phyloP scores from a whole-genome alignment of 768 basidiomycete species.

The Polyporus arcularius region DNA sequence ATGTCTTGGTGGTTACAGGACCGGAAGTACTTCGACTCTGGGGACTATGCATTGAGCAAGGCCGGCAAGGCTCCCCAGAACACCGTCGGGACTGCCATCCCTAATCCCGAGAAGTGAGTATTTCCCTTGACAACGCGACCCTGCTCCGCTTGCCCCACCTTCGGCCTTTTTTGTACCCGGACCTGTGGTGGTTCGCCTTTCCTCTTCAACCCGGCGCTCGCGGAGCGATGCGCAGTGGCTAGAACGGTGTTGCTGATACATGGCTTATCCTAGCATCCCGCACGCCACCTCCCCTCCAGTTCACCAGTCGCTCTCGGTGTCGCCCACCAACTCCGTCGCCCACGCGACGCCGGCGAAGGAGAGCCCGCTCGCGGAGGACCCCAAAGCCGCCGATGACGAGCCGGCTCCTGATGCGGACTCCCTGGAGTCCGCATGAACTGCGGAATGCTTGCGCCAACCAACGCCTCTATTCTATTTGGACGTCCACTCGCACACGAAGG shows the following conservation, averaged over 20 bases:
- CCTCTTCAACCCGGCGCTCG: slow-evolving; percentile 1
- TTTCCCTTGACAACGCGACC: not conserved
- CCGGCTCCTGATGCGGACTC: not conserved
- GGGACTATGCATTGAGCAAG: slow-evolving; percentile 96
- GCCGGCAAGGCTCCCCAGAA: slow-evolving; percentile 89
- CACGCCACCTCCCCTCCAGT: slow-evolving; percentile 77
- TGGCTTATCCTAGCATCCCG: slow-evolving; percentile 64
- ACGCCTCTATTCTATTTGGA: not conserved
- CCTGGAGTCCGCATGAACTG: not conserved
- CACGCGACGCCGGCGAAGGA: slow-evolving; percentile 61
- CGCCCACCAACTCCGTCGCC: slow-evolving; percentile 61
- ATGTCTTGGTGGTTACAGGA: slow-evolving; percentile 55
- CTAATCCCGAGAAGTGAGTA: slow-evolving; percentile 94
- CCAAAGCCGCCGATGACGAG: slow-evolving; percentile 3
- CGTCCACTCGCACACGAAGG: not conserved
- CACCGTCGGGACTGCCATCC: slow-evolving; percentile 92
- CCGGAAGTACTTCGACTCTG: slow-evolving; percentile 99
- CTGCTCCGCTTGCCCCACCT: not conserved
- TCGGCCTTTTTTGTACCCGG: not conserved
- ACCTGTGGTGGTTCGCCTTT: not conserved
- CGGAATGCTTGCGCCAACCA: not conserved
- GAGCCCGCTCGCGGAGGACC: slow-evolving; percentile 36
- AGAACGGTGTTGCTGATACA: not conserved
- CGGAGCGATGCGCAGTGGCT: not conserved
- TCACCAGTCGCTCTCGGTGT: slow-evolving; percentile 56